These are phyloP conservation scores for Cordyceps cateniannulata DNA, from an alignment of 2,329 filamentous ascomycete species.

Conservation along the genomic window DNA sequence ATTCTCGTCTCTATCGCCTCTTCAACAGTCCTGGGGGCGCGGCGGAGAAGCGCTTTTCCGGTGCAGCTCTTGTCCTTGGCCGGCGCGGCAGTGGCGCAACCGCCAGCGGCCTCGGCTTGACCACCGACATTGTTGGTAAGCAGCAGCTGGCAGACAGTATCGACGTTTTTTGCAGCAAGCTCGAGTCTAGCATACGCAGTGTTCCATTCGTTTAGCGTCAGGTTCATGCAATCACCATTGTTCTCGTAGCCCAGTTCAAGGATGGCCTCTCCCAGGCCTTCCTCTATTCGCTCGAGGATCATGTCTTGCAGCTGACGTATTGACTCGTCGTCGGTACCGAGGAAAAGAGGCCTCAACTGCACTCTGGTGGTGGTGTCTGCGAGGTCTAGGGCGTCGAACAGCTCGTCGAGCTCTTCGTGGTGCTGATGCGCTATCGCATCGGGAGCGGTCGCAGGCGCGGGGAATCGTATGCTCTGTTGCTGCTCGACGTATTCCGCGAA, in stretches of 20 bases:
- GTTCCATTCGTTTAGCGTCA: slow-evolving; percentile 71
- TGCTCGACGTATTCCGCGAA: slow-evolving; percentile 97
- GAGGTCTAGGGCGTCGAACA: slow-evolving; percentile 83
- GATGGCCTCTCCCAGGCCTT: slow-evolving; percentile 82
- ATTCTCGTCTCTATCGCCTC: slow-evolving; percentile 93
- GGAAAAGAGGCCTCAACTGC: slow-evolving; percentile 69
- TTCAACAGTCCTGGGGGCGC: slow-evolving; percentile 66
- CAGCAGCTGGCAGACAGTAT: slow-evolving; percentile 73
- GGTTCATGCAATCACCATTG: slow-evolving; percentile 75
- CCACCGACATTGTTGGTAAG: slow-evolving; percentile 89
- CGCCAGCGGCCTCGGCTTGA: slow-evolving; percentile 58
- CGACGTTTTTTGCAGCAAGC: slow-evolving; percentile 55
- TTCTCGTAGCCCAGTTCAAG: slow-evolving; percentile 92
- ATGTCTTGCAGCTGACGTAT: slow-evolving; percentile 58
- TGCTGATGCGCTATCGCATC: slow-evolving; percentile 49
- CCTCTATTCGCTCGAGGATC: slow-evolving; percentile 63
- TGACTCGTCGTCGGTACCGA: slow-evolving; percentile 55
- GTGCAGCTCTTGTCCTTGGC: slow-evolving; percentile 67
- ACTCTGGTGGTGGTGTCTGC: slow-evolving; percentile 61
- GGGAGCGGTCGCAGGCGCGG: slow-evolving; percentile 27
- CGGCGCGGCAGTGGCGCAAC: slow-evolving; percentile 37
- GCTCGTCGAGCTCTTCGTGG: slow-evolving; percentile 82
- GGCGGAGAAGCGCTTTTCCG: slow-evolving; percentile 82
- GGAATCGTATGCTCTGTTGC: slow-evolving; percentile 72
- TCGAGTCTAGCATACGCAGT: slow-evolving; percentile 60